These are phyloP conservation scores for Nyssa sinensis DNA, from an alignment of 148 eudicot species.

Conservation along the genomic window DNA sequence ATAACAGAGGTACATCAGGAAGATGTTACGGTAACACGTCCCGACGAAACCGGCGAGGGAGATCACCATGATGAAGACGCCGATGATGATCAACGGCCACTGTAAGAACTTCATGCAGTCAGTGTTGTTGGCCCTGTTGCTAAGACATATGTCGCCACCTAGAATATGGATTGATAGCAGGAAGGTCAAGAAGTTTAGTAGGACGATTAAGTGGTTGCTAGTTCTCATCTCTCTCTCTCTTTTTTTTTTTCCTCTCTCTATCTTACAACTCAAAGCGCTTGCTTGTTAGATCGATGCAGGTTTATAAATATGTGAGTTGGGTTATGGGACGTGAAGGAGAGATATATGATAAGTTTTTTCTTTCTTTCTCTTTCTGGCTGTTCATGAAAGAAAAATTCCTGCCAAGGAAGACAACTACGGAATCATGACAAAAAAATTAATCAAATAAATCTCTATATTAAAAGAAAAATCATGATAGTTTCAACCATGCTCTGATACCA, in stretches of 20 bases:
- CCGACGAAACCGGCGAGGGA: slow-evolving; percentile 93
- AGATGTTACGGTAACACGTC: slow-evolving; percentile 81
- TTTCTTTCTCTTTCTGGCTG: too few species aligned
- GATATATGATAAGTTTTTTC: not conserved
- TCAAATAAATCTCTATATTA: too few species aligned
- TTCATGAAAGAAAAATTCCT: too few species aligned
- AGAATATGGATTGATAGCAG: slow-evolving; percentile 77
- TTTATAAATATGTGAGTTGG: not conserved
- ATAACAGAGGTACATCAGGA: slow-evolving; percentile 83
- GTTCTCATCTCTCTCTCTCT: slow-evolving; percentile 46
- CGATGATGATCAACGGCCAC: slow-evolving; percentile 81
- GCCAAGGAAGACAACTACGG: too few species aligned
- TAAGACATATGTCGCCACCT: slow-evolving; percentile 87
- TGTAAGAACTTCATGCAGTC: slow-evolving; percentile 82
- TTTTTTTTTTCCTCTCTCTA: slow-evolving; percentile 22
- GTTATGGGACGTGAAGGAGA: too few species aligned
- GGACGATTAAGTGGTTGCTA: slow-evolving; percentile 75
- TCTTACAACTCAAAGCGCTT: not conserved
- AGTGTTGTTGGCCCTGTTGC: slow-evolving; percentile 60
- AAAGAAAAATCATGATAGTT: too few species aligned
- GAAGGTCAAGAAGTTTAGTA: slow-evolving; percentile 81
- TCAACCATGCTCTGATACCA: too few species aligned
- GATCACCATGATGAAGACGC: slow-evolving; percentile 63
- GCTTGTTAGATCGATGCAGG: too few species aligned
- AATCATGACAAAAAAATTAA: too few species aligned